Percentiles rank a stretch among this genome's conserved stretches.
Conservation (phyloP, 2,329 filamentous ascomycete genomes). For the Nemania diffusa region DNA sequence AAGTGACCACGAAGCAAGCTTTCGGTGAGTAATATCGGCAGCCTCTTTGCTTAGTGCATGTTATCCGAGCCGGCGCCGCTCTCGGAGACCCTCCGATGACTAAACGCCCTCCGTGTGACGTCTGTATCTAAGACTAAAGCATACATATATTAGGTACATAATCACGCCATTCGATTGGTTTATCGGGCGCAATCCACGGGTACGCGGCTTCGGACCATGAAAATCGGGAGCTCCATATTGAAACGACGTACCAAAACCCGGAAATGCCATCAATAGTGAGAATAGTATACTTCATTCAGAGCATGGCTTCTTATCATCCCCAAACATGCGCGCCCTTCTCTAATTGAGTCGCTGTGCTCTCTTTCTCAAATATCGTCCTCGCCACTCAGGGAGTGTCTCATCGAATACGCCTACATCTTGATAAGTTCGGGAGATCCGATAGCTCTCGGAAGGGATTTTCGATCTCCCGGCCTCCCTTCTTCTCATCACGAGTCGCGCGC, state of each 20-base stretch:
- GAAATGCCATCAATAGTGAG: too few species aligned
- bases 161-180: not conserved
- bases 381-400: not conserved
- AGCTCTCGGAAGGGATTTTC: not conserved
- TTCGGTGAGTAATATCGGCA: too few species aligned
- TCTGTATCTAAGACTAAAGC: not conserved
- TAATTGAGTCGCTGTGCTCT: not conserved
- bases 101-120: not conserved
- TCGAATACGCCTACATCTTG: not conserved
- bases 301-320: not conserved
- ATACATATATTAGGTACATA: too few species aligned
- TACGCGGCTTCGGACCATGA: not conserved
- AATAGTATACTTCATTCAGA: too few species aligned
- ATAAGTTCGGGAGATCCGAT: not conserved
- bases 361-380: not conserved
- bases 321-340: not conserved
- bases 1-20: too few species aligned
- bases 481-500: not conserved
- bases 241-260: too few species aligned
- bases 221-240: not conserved
- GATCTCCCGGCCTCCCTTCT: not conserved
- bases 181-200: not conserved
- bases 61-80: constrained; percentile 12
- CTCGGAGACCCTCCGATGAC: constrained; percentile 26
- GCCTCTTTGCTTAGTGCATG: not conserved